Evolutionary conservation across 2,329 filamentous ascomycete species (phyloP), one percentile per base, ranked within the genome.

Genomic region (Fusarium secorum): DNA sequence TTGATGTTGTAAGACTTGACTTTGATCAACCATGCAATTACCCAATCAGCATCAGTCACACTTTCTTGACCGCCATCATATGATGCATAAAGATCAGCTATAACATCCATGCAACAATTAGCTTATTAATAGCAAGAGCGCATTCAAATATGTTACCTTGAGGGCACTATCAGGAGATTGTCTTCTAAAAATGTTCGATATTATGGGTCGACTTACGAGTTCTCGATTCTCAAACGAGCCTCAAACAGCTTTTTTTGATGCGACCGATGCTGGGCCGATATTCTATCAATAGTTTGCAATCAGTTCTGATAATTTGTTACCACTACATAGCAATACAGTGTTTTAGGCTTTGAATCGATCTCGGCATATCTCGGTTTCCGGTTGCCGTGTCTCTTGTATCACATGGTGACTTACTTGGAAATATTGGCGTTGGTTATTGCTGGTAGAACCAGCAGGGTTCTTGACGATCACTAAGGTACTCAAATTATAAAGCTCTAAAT

Each of bases 41-140:
- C 17, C 56, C 56, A 59, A 59, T 54, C 56, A 55, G 22, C 46
- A 54, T 54, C 30, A 30, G 36, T 55, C 36, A 59, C 46, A 33
- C 51, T 26, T 52, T 59, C 56, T 41, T 41, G 28, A 55, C 56
- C 49, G 35, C 35, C 48, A 54, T 59, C 48, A 33, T 35, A 54
- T 54, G 30, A 59, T 54, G 36, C 56, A 42, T 42, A 59, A 59
- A 59, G 42, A 32, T 35, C 46, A 39, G 35, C 53, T 48, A 48
- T 35, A 45, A 6, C 39, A 56, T 18, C 20, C 22, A 48, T 56
- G 41, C 30, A 33, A 35, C 22, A 26, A 56, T n/a, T 56, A 22
- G 22, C 22, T 48, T 28, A 20, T 24, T 7, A 13, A 7, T 33
- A 24, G 30, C 24, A 56, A 48, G 18, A 35, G 15, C 18, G 7